A percentile compares a stretch with the other conserved stretches of the same genome.
phyloP scores from a whole-genome alignment of 106 monocot species.

The Alisma plantagoaquatica region DNA sequence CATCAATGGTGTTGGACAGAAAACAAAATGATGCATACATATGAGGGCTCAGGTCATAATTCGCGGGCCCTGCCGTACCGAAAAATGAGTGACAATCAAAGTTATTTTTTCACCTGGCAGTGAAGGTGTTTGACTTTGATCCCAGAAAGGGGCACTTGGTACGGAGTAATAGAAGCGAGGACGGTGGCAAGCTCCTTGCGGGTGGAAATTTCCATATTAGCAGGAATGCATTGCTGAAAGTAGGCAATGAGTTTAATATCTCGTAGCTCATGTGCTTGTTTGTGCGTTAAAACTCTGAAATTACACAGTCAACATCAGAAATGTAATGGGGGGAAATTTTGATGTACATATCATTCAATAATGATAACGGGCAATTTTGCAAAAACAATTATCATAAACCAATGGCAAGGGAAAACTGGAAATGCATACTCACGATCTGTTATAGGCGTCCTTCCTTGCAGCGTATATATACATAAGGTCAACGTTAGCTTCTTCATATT shows the following conservation, averaged over 20 bases:
- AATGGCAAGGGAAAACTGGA: too few relatives aligned
- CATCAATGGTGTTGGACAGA: too few relatives aligned
- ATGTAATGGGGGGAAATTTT: neutral
- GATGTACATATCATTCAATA: neutral
- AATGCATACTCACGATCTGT: conserved; percentile 47
- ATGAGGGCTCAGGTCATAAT: too few relatives aligned
- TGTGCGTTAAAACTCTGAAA: conserved; percentile 46
- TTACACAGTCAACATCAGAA: too few relatives aligned
- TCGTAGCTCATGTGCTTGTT: conserved; percentile 47
- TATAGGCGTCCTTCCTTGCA: conserved; percentile 26
- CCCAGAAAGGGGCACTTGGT: conserved; percentile 62
- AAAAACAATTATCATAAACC: too few relatives aligned
- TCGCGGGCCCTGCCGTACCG: too few relatives aligned
- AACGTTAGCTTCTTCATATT: conserved; percentile 14
- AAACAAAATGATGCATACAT: too few relatives aligned
- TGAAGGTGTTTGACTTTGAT: conserved; percentile 68
- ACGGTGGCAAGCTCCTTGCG: conserved; percentile 66
- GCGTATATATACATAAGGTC: conserved; percentile 33
- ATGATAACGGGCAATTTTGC: too few relatives aligned
- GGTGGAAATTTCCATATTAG: conserved; percentile 27
- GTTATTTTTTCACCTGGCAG: conserved; percentile 61
- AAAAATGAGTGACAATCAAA: too few relatives aligned
- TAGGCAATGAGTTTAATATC: conserved; percentile 50
- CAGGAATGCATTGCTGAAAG: conserved; percentile 65
- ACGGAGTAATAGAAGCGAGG: conserved; percentile 80